Percentiles rank a stretch among this genome's conserved stretches.
Evolutionary conservation across 768 basidiomycete species (phyloP).

Genomic region (Tylopilus balloui): DNA sequence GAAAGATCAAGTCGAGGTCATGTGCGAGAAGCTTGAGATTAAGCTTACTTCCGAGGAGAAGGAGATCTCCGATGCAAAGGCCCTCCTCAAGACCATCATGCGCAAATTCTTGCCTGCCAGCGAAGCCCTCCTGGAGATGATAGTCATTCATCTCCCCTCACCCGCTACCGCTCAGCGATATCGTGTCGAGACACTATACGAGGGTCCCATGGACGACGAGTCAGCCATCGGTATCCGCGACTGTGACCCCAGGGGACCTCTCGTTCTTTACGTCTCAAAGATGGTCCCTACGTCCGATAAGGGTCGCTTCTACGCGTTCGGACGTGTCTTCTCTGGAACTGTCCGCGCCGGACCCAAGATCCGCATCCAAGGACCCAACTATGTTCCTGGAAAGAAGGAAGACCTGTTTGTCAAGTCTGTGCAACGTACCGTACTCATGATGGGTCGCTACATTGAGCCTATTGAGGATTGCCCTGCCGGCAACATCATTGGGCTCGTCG

Average conservation of each 20-base stretch:
- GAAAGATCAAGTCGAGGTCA: slow-evolving; percentile 76
- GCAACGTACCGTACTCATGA: slow-evolving; percentile 99
- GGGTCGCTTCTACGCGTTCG: slow-evolving; percentile 99
- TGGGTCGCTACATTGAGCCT: slow-evolving; percentile 98
- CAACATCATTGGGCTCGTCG: slow-evolving; percentile 98
- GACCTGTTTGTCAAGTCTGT: slow-evolving; percentile 97
- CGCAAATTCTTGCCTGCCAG: slow-evolving; percentile 99
- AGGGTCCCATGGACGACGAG: slow-evolving; percentile 99
- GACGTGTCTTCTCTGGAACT: slow-evolving; percentile 99
- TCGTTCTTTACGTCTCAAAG: slow-evolving; percentile 98
- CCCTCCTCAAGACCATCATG: slow-evolving; percentile 96
- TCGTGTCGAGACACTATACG: slow-evolving; percentile 99
- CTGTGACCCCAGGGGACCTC: slow-evolving; percentile 93
- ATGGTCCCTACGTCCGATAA: slow-evolving; percentile 99
- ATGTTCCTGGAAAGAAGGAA: slow-evolving; percentile 96
- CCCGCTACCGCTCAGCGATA: slow-evolving; percentile 96
- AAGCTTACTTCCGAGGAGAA: slow-evolving; percentile 84
- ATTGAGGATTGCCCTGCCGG: slow-evolving; percentile 99
- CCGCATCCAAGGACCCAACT: slow-evolving; percentile 99
- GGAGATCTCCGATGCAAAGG: slow-evolving; percentile 85
- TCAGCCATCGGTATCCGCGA: slow-evolving; percentile 98
- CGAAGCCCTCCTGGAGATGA: slow-evolving; percentile 99
- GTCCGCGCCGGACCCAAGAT: slow-evolving; percentile 96
- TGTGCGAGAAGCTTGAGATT: slow-evolving; percentile 96
- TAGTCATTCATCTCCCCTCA: slow-evolving; percentile 98